These are phyloP conservation scores for Boehmeria nivea DNA, from an alignment of 306 rosid genomes.

Conservation along the genomic window DNA sequence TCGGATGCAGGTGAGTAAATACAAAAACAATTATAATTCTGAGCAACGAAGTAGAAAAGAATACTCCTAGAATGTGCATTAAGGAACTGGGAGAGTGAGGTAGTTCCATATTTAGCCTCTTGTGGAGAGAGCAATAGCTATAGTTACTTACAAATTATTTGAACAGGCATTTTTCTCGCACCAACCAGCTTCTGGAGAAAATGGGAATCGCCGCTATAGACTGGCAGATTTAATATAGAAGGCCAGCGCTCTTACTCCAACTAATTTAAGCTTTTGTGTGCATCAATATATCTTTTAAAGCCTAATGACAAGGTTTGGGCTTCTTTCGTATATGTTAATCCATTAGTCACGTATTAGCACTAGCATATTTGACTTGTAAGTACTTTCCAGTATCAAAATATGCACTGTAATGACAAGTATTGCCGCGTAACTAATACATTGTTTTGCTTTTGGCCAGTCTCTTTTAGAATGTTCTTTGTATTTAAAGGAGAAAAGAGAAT, in stretches of 20 bases:
- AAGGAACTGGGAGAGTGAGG: too few relatives aligned
- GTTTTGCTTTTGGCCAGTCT: not conserved
- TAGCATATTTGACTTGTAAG: too few relatives aligned
- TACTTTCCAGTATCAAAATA: too few relatives aligned
- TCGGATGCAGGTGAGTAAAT: conserved; percentile 76
- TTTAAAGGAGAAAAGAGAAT: not conserved
- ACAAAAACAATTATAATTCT: not conserved
- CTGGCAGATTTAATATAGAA: conserved; percentile 63
- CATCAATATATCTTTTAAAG: too few relatives aligned
- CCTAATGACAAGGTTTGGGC: too few relatives aligned
- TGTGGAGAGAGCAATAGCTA: not conserved
- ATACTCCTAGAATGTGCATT: too few relatives aligned
- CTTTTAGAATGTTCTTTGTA: not conserved
- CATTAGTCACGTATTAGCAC: too few relatives aligned
- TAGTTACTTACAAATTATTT: conserved; percentile 1
- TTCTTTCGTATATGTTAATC: too few relatives aligned
- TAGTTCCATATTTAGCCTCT: conserved; percentile 3
- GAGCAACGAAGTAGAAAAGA: too few relatives aligned
- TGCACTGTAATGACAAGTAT: not conserved
- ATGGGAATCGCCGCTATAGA: conserved; percentile 55
- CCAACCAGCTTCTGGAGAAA: conserved; percentile 71
- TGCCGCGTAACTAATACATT: not conserved
- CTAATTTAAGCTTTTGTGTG: not conserved
- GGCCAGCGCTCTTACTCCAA: not conserved
- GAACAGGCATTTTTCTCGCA: conserved; percentile 85